A percentile compares a stretch with the other conserved stretches of the same genome.
Conservation (phyloP, 2,329 filamentous ascomycete genomes). For the Pseudogymnoascus sp. region DNA sequence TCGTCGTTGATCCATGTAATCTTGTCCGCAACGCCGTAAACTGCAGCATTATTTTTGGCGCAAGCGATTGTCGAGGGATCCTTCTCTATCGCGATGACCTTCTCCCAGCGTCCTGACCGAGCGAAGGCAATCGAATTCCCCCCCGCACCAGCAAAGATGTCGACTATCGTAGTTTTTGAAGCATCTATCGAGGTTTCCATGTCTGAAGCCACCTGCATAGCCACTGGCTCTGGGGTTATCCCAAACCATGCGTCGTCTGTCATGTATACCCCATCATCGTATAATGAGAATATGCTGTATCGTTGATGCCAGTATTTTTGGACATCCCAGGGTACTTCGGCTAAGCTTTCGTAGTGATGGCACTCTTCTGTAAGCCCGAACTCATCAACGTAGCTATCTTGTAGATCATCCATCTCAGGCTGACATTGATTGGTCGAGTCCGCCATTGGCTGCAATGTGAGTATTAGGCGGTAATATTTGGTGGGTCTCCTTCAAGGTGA, state of each 20-base stretch:
- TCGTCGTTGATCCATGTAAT: conserved; percentile 86
- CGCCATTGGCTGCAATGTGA: not conserved
- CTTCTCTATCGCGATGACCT: conserved; percentile 82
- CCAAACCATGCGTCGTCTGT: conserved; percentile 96
- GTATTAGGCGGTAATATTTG: not conserved
- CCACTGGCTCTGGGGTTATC: conserved; percentile 88
- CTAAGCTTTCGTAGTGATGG: conserved; percentile 62
- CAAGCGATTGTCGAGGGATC: conserved; percentile 74
- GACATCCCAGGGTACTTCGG: conserved; percentile 72
- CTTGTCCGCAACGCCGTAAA: conserved; percentile 70
- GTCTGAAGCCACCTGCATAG: conserved; percentile 48
- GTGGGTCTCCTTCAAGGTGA: not conserved
- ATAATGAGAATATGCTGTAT: conserved; percentile 76
- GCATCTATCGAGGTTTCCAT: conserved; percentile 30
- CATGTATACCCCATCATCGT: conserved; percentile 81
- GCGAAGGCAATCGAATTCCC: conserved; percentile 96
- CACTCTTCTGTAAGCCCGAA: conserved; percentile 49
- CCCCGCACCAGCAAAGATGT: conserved; percentile 84
- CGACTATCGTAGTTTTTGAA: conserved; percentile 48
- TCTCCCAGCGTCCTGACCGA: conserved; percentile 66
- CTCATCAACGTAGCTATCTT: not conserved
- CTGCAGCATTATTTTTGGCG: conserved; percentile 80
- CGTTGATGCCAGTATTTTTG: conserved; percentile 94
- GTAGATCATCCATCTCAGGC: not conserved
- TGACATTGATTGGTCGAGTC: conserved; percentile 7